phyloP scores from a whole-genome alignment of 192 early-diverging fungal genomes.

The Entomortierella beljakovae region DNA sequence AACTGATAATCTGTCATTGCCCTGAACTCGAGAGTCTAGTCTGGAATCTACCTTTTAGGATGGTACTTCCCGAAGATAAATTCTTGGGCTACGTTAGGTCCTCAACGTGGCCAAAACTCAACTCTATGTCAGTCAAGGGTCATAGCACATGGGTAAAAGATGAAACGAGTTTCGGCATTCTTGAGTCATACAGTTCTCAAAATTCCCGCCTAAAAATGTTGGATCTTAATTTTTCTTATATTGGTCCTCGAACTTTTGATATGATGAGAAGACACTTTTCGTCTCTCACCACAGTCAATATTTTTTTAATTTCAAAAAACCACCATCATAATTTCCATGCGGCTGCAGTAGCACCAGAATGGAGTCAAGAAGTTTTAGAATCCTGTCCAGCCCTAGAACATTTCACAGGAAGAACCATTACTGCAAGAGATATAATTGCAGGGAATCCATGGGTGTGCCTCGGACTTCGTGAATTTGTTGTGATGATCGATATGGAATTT shows the following conservation, averaged over 20 bases:
- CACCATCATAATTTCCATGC: no score
- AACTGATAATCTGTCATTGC: not conserved
- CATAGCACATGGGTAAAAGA: not conserved
- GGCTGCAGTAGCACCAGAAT: no score
- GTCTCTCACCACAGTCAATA: no score
- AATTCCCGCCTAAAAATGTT: no score
- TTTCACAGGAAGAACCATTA: not conserved
- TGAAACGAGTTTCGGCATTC: not conserved
- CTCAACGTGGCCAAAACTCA: conserved; percentile 8
- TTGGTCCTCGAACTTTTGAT: no score
- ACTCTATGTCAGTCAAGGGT: not conserved
- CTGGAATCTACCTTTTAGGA: not conserved
- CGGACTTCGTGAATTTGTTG: not conserved
- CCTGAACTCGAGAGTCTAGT: not conserved
- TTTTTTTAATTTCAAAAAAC: no score
- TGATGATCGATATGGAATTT: conserved; percentile 20
- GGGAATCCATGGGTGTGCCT: conserved; percentile 10
- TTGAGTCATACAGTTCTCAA: not conserved
- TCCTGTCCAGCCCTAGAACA: not conserved
- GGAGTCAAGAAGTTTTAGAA: conserved; percentile 1
- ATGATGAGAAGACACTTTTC: no score
- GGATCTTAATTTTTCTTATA: no score
- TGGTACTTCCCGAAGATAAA: not conserved
- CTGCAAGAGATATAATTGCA: conserved; percentile 1
- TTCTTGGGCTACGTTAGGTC: no score